Conservation (phyloP, 306 rosid genomes). For the Vigna radiata region DNA sequence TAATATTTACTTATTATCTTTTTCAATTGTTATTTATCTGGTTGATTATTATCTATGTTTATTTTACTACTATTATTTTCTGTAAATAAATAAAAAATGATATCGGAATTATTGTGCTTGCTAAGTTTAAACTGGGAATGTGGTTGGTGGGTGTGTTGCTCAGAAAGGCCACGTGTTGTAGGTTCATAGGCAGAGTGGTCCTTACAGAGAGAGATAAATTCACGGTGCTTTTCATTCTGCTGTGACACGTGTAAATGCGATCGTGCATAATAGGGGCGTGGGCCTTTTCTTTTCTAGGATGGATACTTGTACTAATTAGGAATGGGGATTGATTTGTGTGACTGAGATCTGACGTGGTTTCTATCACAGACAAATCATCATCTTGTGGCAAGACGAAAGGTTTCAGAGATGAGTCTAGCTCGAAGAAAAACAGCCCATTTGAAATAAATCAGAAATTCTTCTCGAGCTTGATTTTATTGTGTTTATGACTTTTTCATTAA, state of each 20-base stretch:
- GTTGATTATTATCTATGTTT: background rate
- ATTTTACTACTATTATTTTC: background rate
- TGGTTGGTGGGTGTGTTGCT: constrained; percentile 34
- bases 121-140: constrained; percentile 43
- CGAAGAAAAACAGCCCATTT: background rate
- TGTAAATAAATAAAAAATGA: background rate
- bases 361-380: constrained; percentile 29
- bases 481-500: background rate
- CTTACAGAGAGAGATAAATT: constrained; percentile 38
- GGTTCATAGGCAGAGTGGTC: constrained; percentile 46
- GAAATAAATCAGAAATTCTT: background rate
- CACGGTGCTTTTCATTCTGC: constrained; percentile 33
- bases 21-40: background rate
- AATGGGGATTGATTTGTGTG: background rate
- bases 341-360: background rate
- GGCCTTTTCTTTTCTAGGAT: constrained; percentile 13
- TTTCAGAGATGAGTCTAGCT: background rate
- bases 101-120: constrained; percentile 8
- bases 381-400: background rate
- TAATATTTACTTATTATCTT: background rate
- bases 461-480: background rate
- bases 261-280: background rate
- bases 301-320: background rate
- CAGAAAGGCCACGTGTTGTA: constrained; percentile 43
- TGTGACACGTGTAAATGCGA: constrained; percentile 52